phyloP scores from a whole-genome alignment of 2,329 filamentous ascomycete species.

The Pseudogymnoascus sp. region DNA sequence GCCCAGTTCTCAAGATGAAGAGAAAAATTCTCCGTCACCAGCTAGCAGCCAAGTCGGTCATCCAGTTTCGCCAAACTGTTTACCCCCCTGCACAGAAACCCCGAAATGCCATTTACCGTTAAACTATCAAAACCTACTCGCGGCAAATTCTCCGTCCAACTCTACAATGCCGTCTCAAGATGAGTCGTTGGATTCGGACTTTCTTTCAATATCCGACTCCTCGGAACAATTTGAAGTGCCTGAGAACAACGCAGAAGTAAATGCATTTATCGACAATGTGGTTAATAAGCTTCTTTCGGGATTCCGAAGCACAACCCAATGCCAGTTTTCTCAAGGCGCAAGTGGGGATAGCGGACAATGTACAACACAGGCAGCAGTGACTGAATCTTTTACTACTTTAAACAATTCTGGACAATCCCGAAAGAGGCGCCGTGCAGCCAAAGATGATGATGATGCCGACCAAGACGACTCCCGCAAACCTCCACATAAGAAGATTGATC shows the following conservation, averaged over 20 bases:
- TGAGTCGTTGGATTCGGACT: slow-evolving; percentile 13
- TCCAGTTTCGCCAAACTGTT: neutral
- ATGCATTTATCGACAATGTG: neutral
- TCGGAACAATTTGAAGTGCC: slow-evolving; percentile 10
- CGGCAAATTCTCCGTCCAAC: neutral
- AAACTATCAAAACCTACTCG: neutral
- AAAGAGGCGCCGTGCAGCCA: neutral
- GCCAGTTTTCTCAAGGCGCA: neutral
- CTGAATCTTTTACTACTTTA: neutral
- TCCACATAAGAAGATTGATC: neutral
- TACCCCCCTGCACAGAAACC: neutral
- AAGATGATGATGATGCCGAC: slow-evolving; percentile 3
- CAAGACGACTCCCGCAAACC: neutral
- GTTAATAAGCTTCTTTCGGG: neutral
- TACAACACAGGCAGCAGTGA: neutral
- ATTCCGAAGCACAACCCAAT: neutral
- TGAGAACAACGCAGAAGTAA: neutral
- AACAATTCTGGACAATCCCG: neutral
- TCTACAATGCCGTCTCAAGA: slow-evolving; percentile 1
- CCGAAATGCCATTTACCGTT: neutral
- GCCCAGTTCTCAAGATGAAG: neutral
- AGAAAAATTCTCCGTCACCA: neutral
- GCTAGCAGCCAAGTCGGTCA: neutral
- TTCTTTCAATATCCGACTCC: slow-evolving; percentile 14
- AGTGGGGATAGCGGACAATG: neutral